Conservation (phyloP, 169 alveolate species). For the Plasmodium knowlesi region DNA sequence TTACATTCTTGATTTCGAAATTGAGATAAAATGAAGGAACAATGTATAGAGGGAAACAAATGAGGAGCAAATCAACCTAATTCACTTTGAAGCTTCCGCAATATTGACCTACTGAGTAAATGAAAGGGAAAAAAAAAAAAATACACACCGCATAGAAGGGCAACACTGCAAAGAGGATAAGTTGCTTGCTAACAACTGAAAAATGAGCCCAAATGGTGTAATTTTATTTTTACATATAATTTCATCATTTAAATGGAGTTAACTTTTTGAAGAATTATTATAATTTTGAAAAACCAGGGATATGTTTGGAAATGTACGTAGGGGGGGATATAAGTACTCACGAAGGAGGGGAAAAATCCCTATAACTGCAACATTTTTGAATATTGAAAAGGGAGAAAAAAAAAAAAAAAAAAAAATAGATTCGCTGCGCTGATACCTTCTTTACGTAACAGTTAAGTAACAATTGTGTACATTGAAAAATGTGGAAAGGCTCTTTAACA, state of each 20-base stretch:
- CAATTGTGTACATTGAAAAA: background rate
- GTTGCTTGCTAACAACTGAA: background rate
- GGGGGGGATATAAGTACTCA: background rate
- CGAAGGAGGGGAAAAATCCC: background rate
- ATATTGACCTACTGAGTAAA: background rate
- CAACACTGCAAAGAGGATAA: background rate
- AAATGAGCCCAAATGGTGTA: background rate
- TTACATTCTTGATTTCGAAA: background rate
- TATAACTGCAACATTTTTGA: background rate
- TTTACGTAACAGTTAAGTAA: background rate
- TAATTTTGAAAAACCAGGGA: background rate
- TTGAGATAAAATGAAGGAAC: background rate
- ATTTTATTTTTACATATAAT: background rate
- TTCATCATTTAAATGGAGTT: background rate
- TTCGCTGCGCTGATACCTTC: background rate
- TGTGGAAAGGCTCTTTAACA: background rate
- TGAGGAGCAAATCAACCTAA: background rate
- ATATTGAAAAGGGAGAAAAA: background rate
- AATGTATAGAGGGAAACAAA: background rate
- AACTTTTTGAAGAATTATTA: background rate
- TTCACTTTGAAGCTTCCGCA: background rate
- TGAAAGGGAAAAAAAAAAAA: background rate
- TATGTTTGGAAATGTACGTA: background rate
- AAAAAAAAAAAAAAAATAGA: background rate
- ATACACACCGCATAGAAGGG: background rate